Percentiles rank a stretch among this genome's conserved stretches.
These are phyloP conservation scores for Cucurbita maxima DNA, from an alignment of 306 rosid species.

Conservation along the genomic window DNA sequence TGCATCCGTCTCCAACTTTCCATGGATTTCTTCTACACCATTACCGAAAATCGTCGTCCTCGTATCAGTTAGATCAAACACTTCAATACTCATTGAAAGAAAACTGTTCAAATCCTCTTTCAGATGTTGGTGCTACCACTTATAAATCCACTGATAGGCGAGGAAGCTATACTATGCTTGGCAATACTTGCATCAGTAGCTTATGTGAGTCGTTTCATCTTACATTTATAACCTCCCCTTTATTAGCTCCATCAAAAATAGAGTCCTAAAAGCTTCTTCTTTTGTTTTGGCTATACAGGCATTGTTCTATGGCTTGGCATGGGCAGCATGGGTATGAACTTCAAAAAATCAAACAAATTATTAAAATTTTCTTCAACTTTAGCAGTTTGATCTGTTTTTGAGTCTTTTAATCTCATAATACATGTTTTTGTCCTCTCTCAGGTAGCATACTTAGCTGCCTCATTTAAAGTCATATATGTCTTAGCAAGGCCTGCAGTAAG, in stretches of 20 bases:
- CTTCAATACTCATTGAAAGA: not conserved
- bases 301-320: conserved; percentile 68
- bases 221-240: not conserved
- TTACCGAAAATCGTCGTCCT: not conserved
- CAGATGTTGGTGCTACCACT: conserved; percentile 67
- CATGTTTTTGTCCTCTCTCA: conserved; percentile 12
- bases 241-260: not conserved
- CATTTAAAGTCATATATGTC: conserved; percentile 46
- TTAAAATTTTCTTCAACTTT: not conserved
- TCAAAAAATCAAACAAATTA: not conserved
- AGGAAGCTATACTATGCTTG: conserved; percentile 51
- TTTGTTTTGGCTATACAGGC: conserved; percentile 30
- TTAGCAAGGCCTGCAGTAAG: conserved; percentile 72
- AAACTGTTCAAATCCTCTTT: conserved; percentile 1
- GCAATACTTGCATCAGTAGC: conserved; percentile 63
- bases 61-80: not conserved
- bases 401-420: not conserved
- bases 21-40: not conserved
- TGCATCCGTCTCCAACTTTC: not conserved
- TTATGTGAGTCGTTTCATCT: conserved; percentile 38
- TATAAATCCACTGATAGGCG: conserved; percentile 71
- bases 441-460: conserved; percentile 70
- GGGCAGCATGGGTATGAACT: conserved; percentile 76
- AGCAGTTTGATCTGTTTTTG: not conserved
- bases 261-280: not conserved